A percentile compares a stretch with the other conserved stretches of the same genome.
Evolutionary conservation across 495 filamentous ascomycete genomes (phyloP).

Genomic region (Neurospora hispaniola): DNA sequence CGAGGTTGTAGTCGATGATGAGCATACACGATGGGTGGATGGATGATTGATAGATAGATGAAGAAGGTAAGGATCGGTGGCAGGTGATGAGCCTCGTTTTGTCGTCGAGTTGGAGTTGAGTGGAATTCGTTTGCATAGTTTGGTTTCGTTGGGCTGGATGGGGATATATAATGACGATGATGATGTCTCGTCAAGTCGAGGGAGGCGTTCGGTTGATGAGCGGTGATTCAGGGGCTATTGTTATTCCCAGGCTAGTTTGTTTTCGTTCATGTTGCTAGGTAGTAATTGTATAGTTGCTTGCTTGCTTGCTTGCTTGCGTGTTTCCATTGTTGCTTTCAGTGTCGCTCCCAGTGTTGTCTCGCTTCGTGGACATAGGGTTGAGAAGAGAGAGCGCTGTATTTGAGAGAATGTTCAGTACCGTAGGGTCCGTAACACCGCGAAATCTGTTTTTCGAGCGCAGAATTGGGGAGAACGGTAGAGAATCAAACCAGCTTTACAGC

Average conservation of each 20-base stretch:
- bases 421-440: background rate
- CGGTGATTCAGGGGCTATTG: background rate
- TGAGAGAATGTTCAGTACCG: background rate
- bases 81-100: constrained; percentile 1
- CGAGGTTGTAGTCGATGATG: background rate
- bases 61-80: background rate
- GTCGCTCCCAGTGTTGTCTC: background rate
- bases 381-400: constrained; percentile 1
- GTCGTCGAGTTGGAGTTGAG: background rate
- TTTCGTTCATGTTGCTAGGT: background rate
- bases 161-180: background rate
- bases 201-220: background rate
- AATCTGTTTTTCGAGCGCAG: background rate
- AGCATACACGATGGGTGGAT: background rate
- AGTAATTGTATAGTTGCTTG: background rate
- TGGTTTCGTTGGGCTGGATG: background rate
- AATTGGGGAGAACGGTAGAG: background rate
- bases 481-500: background rate
- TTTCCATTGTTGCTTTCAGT: background rate
- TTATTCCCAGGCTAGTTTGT: background rate
- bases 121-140: background rate
- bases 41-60: background rate
- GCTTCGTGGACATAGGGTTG: background rate
- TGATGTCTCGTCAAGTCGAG: background rate
- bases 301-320: background rate